Evolutionary conservation across 768 basidiomycete species (phyloP), one percentile per base, ranked within the genome.

Genomic region (Boletus pseudopeckii): DNA sequence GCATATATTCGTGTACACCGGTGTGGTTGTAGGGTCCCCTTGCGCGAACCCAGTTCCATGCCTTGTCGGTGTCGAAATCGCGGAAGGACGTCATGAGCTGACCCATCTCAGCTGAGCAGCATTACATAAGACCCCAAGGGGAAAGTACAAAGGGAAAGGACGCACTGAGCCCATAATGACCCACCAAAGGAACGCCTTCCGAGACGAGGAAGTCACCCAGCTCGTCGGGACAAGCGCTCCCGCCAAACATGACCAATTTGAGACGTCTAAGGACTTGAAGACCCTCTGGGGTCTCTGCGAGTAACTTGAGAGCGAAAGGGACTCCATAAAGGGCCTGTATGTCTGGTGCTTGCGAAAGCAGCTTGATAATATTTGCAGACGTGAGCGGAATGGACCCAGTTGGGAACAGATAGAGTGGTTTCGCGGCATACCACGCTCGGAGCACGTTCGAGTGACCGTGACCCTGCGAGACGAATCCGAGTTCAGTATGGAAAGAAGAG

Each of bases 11-110:
- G 14, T 58, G 50, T 40, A 67, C 40, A 1, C 54, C 50, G 1
- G 62, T 55, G 9, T 53, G 51, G 7, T 62, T 18, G 41, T 62
- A 18, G 0, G 67, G 62, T 2, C 66, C 62, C 30, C 65, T 68
- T n/a, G 67, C 57, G 26, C 77, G 74, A 40, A 78, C 62, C 76
- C 78, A 83, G 58, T 79, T 80, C 82, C 82, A 84, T 11, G 55
- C 75, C 62, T 81, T 82, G 70, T 84, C 81, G 5, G 58, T 69
- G 5, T 64, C 64, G 51, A 77, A 80, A 53, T 80, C 72, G 33
- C 80, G 76, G 46, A 73, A 70, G 13, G 79, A 81, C 46, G 75
- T 79, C 65, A 80, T 71, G 17, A 81, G 63, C 9, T 66, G 64
- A 40, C 74, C 76, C 45, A 72, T 73, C 61, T 76, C 54, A 5